Conservation (phyloP, 2,329 filamentous ascomycete species). For the Paraphoma sp. region DNA sequence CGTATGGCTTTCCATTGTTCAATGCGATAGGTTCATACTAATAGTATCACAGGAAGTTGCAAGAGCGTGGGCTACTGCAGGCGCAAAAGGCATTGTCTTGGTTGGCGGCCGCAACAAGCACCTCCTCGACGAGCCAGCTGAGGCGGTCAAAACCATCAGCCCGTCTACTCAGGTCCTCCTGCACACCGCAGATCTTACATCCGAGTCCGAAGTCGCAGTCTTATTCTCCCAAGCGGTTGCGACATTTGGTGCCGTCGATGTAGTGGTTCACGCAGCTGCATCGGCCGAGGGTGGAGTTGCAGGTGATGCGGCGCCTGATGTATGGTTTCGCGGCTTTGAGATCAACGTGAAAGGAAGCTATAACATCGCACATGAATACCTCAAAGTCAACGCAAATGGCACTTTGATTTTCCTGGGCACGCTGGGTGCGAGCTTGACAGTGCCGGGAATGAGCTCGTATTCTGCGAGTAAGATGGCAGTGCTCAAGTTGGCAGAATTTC, state of each 20-base stretch:
- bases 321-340: slow-evolving; percentile 21
- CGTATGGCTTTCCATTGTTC: neutral
- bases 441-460: slow-evolving; percentile 28
- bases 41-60: slow-evolving; percentile 23
- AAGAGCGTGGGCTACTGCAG: slow-evolving; percentile 30
- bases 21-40: neutral
- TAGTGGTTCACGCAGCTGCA: slow-evolving; percentile 25
- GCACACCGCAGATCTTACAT: slow-evolving; percentile 25
- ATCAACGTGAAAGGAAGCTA: slow-evolving; percentile 26
- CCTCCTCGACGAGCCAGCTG: slow-evolving; percentile 21
- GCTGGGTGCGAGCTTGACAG: neutral
- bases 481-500: slow-evolving; percentile 25
- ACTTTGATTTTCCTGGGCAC: neutral
- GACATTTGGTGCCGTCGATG: slow-evolving; percentile 17
- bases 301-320: slow-evolving; percentile 5
- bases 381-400: neutral
- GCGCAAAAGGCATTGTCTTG: slow-evolving; percentile 26
- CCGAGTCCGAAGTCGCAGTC: slow-evolving; percentile 18
- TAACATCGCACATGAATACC: slow-evolving; percentile 16
- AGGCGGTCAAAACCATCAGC: slow-evolving; percentile 15
- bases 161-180: slow-evolving; percentile 25
- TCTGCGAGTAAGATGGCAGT: slow-evolving; percentile 29
- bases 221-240: slow-evolving; percentile 20
- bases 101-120: slow-evolving; percentile 28
- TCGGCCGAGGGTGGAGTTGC: slow-evolving; percentile 5